Base-by-base conservation (phyloP, 2,329 filamentous ascomycete species). In the Pseudocercospora crystallina region DNA sequence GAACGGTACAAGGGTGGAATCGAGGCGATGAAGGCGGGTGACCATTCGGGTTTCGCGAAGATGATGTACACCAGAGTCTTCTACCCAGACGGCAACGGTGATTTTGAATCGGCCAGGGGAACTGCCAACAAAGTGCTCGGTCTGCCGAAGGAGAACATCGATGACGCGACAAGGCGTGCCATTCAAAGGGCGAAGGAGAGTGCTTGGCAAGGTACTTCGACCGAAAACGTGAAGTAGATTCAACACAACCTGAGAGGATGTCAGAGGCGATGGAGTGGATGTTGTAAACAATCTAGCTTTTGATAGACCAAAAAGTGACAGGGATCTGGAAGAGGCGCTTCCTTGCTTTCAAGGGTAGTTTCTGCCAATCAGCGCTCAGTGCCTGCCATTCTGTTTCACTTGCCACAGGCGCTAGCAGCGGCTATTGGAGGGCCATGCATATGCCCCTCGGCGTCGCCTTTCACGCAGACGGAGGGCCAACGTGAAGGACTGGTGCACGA, bases 91-190 rank as follows among this genome's bases (percentile, higher is more conserved):
- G 68, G 66, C 5, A 60, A 60, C 29, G 64, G 64, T 11, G 51
- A 67, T 15, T 65, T 76, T 54, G 76, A 77, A 49, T 70, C 65
- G 12, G 58, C 46, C 4, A 59, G 54, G 33, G 67, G 64, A 3
- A 54, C 74, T 12, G 70, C 73, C 2, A 87, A 87, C 54, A 73
- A 76, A 11, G 58, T 71, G 5, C 66, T 88, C n/a, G 80, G 75
- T 0, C 66, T 87, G 61, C 76, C 79, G 0, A 69, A 78, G 54
- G 84, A 86, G 65, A 74, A 77, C 37, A 55, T 39, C 1, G 82
- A 87, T 58, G 76, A 79, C 53, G 69, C 71, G 17, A 87, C 79
- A 0, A 74, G 70, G 63, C 36, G 30, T 31, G 54, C 56, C 8
- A 29, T 56, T 10, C 40, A 43, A 29, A 40, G 50, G 26, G 48